phyloP scores from a whole-genome alignment of 1,284 basidiomycete genomes.

The Ceratobasidium sp. region DNA sequence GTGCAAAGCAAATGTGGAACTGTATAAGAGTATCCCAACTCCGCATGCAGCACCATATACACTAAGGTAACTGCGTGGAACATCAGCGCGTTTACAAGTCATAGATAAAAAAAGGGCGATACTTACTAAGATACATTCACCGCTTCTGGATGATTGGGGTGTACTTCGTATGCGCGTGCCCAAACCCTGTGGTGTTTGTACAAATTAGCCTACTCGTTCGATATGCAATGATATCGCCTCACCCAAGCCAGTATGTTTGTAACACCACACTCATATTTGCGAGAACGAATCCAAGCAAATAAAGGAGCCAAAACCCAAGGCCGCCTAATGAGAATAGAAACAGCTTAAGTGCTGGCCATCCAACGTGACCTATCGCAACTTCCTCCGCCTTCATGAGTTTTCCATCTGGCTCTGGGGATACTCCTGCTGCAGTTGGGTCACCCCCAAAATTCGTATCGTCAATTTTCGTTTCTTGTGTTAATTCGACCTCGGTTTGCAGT shows the following conservation, averaged over 20 bases:
- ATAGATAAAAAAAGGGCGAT: slow-evolving; percentile 42
- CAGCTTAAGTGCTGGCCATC: slow-evolving; percentile 59
- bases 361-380: slow-evolving; percentile 68
- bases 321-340: slow-evolving; percentile 58
- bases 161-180: slow-evolving; percentile 58
- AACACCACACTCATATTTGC: slow-evolving; percentile 42
- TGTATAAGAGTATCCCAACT: slow-evolving; percentile 41
- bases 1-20: slow-evolving; percentile 56
- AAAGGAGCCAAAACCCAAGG: slow-evolving; percentile 57
- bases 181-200: slow-evolving; percentile 50
- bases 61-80: slow-evolving; percentile 53
- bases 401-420: slow-evolving; percentile 59
- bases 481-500: slow-evolving; percentile 52
- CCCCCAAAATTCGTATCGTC: slow-evolving; percentile 51
- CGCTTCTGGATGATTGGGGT: slow-evolving; percentile 51
- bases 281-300: slow-evolving; percentile 32
- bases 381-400: slow-evolving; percentile 73
- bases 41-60: slow-evolving; percentile 55
- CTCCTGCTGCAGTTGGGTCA: too few species aligned
- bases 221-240: neutral
- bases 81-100: neutral
- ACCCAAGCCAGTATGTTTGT: slow-evolving; percentile 51
- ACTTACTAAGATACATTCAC: slow-evolving; percentile 53
- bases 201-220: too few species aligned
- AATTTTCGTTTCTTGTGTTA: slow-evolving; percentile 58